A percentile compares a stretch with the other conserved stretches of the same genome.
These are phyloP conservation scores for Vanrija humicola DNA, from an alignment of 1,284 basidiomycete species.

Conservation along the genomic window DNA sequence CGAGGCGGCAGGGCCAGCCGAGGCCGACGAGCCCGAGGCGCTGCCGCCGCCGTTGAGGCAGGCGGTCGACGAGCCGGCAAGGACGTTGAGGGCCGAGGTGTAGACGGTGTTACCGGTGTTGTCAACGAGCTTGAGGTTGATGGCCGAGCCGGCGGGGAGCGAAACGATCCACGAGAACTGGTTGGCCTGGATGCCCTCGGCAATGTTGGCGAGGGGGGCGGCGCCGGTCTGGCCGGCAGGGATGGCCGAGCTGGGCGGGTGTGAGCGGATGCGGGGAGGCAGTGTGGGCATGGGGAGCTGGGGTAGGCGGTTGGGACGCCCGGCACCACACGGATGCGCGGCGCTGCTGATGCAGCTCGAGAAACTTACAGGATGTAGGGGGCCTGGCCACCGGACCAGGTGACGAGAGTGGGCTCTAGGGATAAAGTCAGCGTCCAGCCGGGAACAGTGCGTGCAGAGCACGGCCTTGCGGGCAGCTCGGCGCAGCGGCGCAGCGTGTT, in stretches of 20 bases:
- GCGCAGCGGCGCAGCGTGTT: not conserved
- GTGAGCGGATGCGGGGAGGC: not conserved
- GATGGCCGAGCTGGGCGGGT: slow-evolving; percentile 32
- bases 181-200: slow-evolving; percentile 15
- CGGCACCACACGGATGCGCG: not conserved
- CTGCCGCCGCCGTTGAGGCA: slow-evolving; percentile 21
- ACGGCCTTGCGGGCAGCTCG: not conserved
- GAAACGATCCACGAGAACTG: slow-evolving; percentile 41
- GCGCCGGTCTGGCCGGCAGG: slow-evolving; percentile 36
- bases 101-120: slow-evolving; percentile 30
- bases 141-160: slow-evolving; percentile 27
- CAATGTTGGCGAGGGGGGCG: slow-evolving; percentile 29
- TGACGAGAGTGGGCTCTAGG: slow-evolving; percentile 35
- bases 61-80: slow-evolving; percentile 20
- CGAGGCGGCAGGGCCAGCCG: not conserved
- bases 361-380: slow-evolving; percentile 45
- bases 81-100: slow-evolving; percentile 34
- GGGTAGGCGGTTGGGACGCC: too few species aligned
- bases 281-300: too few species aligned
- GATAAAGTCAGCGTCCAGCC: slow-evolving; percentile 2
- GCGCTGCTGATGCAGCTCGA: not conserved
- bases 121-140: slow-evolving; percentile 41
- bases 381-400: slow-evolving; percentile 30
- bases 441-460: not conserved
- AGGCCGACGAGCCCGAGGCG: not conserved